phyloP scores from a whole-genome alignment of 352 stramenopile species.

The Phytophthora aleatoria region DNA sequence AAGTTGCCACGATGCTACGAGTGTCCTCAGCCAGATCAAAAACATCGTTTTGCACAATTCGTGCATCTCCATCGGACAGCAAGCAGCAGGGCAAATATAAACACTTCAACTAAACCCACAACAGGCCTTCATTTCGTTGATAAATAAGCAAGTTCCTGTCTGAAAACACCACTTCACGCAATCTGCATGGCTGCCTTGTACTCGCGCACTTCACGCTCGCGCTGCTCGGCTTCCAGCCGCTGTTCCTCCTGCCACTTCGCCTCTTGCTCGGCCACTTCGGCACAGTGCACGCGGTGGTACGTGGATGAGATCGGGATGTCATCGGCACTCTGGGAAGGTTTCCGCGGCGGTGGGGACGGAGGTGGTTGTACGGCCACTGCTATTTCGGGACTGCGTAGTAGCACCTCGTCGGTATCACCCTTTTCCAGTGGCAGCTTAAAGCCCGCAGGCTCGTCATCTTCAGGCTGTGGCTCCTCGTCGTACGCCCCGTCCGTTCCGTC shows the following conservation, averaged over 20 bases:
- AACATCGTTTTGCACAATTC: background rate
- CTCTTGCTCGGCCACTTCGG: conserved; percentile 56
- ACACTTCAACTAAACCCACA: background rate
- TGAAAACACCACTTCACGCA: conserved; percentile 1
- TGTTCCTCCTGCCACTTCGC: conserved; percentile 46
- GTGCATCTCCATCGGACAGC: too few relatives aligned
- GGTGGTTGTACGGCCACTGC: conserved; percentile 2
- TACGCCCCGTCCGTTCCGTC: conserved; percentile 39
- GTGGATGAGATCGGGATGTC: conserved; percentile 79
- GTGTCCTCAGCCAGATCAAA: background rate
- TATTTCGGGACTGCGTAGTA: conserved; percentile 7
- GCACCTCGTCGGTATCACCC: background rate
- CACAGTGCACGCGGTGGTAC: conserved; percentile 73
- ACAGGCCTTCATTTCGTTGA: conserved; percentile 7
- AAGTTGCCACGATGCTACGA: conserved; percentile 17
- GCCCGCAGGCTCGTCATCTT: conserved; percentile 11
- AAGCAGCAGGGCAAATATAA: too few relatives aligned
- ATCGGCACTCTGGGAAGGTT: conserved; percentile 42
- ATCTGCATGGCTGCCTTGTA: conserved; percentile 56
- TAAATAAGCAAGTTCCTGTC: conserved; percentile 13
- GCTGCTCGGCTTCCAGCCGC: conserved; percentile 52
- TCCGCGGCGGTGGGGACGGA: conserved; percentile 20
- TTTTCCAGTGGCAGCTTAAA: background rate
- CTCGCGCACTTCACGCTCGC: conserved; percentile 60
- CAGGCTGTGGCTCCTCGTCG: conserved; percentile 27